Evolutionary conservation across 2,329 filamentous ascomycete genomes (phyloP), one percentile per base, ranked within the genome.

Genomic region (Neofusicoccum umdonicola): DNA sequence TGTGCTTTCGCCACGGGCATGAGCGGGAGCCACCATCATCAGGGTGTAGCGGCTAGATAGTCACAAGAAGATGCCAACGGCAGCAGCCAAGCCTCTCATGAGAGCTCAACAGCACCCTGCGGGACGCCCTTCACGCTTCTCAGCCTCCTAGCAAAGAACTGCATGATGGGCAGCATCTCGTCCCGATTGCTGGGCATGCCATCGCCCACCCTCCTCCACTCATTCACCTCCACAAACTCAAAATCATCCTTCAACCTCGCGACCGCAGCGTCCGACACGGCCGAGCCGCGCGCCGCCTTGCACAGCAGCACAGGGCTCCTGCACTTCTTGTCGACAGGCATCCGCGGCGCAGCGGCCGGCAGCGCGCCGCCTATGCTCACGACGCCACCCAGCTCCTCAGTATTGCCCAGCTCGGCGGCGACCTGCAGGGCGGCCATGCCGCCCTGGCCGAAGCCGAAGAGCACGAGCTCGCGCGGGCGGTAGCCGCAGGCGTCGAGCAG

Each of bases 151-250:
- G 89, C 88, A 71, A 93, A 85, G 74, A 88, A 97, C 72, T 90
- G 87, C 92, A 97, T 97, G 66, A 97, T 85, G 0, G 93, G 93
- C 71, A 93, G 73, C 84, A 96, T 93, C 82, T 98, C 93, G 11
- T 96, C 92, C 62, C 90, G 83, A 73, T 84, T 89, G 51, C 83
- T 81, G n/a, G 93, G 92, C 93, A 97, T 97, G 1, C 84, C 85
- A 76, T 96, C 92, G 5, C 89, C 90, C 2, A 76, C 77, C 71
- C 72, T 74, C 71, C 71, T 75, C 77, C 77, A 79, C 60, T 78
- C 76, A 61, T 72, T 73, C 51, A 78, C 63, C 67, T 79, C 76
- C 3, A 75, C 67, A 50, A 73, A 73, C 47, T 83, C 79, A 76
- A 94, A 95, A 63, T 86, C 84, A 47, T 81, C 80, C 74, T 87